Percentiles rank a stretch among this genome's conserved stretches.
Conservation (phyloP, 2,329 filamentous ascomycete genomes). For the Fusarium humuli region DNA sequence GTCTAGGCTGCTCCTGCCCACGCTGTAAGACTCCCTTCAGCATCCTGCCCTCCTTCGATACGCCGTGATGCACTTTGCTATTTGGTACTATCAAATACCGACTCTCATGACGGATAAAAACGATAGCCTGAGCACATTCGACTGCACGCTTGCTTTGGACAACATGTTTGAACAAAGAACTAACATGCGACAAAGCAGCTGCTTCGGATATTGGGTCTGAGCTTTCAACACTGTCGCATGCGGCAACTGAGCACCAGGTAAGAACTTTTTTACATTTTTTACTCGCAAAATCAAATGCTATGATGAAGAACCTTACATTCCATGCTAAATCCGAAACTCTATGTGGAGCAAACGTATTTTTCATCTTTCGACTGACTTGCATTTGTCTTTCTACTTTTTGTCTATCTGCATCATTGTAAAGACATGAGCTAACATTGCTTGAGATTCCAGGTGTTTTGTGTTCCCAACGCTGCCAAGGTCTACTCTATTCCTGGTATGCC, state of each 20-base stretch:
- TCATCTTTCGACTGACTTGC: conserved; percentile 84
- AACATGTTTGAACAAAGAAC: conserved; percentile 8
- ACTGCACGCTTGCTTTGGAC: conserved; percentile 7
- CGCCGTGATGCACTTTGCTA: conserved; percentile 55
- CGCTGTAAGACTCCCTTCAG: conserved; percentile 29
- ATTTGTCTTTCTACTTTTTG: conserved; percentile 44
- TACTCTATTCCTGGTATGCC: conserved; percentile 60
- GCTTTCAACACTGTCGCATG: neutral
- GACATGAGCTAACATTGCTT: conserved; percentile 43
- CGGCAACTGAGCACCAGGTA: conserved; percentile 37
- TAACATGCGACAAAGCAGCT: conserved; percentile 19
- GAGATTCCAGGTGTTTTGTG: conserved; percentile 33
- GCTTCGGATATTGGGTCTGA: neutral
- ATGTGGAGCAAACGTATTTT: conserved; percentile 81
- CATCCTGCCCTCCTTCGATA: conserved; percentile 14
- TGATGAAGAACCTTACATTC: conserved; percentile 78
- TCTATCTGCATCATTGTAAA: conserved; percentile 23
- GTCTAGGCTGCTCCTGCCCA: conserved; percentile 10
- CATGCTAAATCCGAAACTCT: conserved; percentile 79
- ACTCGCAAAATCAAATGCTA: conserved; percentile 46
- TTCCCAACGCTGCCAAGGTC: neutral
- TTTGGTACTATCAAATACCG: conserved; percentile 62
- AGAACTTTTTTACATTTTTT: conserved; percentile 43
- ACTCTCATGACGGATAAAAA: conserved; percentile 55
- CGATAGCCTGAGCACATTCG: conserved; percentile 48